phyloP scores from a whole-genome alignment of 73 alveolate species.

The Uronychia setigera region DNA sequence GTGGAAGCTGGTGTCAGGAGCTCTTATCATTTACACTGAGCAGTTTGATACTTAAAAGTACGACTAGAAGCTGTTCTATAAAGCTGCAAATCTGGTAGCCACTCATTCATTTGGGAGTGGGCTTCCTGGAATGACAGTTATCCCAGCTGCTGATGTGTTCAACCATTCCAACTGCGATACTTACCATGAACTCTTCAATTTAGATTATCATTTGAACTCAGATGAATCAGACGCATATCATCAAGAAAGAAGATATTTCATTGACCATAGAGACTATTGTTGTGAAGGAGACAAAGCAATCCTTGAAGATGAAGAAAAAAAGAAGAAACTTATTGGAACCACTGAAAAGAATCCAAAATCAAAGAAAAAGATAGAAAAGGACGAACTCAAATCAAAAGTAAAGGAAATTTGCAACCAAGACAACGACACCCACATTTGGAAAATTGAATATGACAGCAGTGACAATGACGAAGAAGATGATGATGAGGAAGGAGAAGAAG shows the following conservation, averaged over 20 bases:
- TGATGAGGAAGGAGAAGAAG: not conserved
- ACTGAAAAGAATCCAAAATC: not conserved
- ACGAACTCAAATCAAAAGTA: not conserved
- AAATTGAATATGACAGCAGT: not conserved
- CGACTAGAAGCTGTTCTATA: constrained; percentile 3
- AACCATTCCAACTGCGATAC: constrained; percentile 55
- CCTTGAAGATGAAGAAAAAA: not conserved
- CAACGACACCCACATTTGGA: not conserved
- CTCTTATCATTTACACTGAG: constrained; percentile 14
- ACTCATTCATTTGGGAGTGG: constrained; percentile 58
- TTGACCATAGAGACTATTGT: constrained; percentile 37
- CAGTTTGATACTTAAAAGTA: constrained; percentile 7
- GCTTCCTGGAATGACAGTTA: constrained; percentile 51
- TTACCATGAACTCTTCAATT: constrained; percentile 32
- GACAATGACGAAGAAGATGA: constrained; percentile 1
- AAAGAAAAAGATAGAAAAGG: not conserved
- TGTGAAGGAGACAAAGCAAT: not conserved
- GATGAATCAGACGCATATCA: constrained; percentile 29
- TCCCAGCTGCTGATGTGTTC: constrained; percentile 52
- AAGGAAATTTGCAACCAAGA: not conserved
- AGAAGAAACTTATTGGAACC: not conserved
- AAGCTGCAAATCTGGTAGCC: constrained; percentile 35
- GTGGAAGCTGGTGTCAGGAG: constrained; percentile 25
- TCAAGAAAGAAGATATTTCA: constrained; percentile 12
- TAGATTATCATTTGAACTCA: constrained; percentile 25